Conservation (phyloP, 2,329 filamentous ascomycete species). For the Cordyceps militaris region DNA sequence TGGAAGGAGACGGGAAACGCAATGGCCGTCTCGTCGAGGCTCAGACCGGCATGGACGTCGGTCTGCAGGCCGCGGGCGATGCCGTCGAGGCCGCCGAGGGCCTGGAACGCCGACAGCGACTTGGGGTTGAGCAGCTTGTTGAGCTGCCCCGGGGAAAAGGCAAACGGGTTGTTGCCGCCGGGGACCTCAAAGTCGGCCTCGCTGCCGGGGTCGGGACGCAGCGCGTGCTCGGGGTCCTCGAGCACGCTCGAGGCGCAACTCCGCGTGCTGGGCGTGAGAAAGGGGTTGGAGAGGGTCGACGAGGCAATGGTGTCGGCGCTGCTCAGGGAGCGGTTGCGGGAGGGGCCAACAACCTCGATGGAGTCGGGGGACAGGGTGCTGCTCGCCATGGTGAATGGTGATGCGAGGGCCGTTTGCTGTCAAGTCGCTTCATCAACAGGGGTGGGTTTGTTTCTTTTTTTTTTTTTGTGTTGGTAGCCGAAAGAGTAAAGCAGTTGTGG, state of each 20-base stretch:
- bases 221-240: slow-evolving; percentile 42
- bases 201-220: slow-evolving; percentile 63
- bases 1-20: slow-evolving; percentile 63
- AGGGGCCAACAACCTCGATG: neutral
- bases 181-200: slow-evolving; percentile 62
- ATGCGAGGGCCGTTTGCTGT: neutral
- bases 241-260: slow-evolving; percentile 16
- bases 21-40: slow-evolving; percentile 58
- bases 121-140: slow-evolving; percentile 77
- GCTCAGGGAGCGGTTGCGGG: slow-evolving; percentile 15
- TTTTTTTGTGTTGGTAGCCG: neutral
- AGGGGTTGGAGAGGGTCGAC: slow-evolving; percentile 19
- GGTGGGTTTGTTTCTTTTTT: neutral
- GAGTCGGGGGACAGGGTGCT: slow-evolving; percentile 6
- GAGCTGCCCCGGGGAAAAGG: slow-evolving; percentile 64
- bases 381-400: slow-evolving; percentile 8
- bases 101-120: slow-evolving; percentile 65
- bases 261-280: slow-evolving; percentile 19
- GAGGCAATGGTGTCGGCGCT: slow-evolving; percentile 16
- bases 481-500: neutral
- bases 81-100: slow-evolving; percentile 64
- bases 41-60: slow-evolving; percentile 57
- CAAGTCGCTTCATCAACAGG: neutral
- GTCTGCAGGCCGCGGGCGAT: slow-evolving; percentile 68
- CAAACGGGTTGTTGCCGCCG: slow-evolving; percentile 55